phyloP scores from a whole-genome alignment of 805 yeast genomes.

The Saccharomycopsis fodiens region DNA sequence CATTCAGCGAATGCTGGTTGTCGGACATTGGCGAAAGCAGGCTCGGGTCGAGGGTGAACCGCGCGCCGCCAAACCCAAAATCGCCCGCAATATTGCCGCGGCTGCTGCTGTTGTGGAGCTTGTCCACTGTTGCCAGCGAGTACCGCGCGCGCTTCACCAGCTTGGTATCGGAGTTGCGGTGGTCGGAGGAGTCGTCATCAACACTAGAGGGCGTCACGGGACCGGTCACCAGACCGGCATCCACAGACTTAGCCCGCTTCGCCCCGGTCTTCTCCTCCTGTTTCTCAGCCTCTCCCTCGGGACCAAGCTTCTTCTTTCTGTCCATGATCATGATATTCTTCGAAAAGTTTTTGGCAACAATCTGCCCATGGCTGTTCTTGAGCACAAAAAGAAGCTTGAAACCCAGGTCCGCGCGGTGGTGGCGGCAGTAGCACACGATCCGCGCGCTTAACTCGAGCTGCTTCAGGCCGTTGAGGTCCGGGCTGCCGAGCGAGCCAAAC shows the following conservation, averaged over 20 bases:
- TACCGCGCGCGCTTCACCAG: background rate
- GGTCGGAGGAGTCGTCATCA: slow-evolving; percentile 17
- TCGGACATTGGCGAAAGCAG: slow-evolving; percentile 14
- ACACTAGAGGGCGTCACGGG: slow-evolving; percentile 19
- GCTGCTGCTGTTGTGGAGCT: background rate
- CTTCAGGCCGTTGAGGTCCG: slow-evolving; percentile 25
- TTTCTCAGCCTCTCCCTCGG: slow-evolving; percentile 18
- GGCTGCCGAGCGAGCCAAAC: slow-evolving; percentile 19
- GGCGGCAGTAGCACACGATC: slow-evolving; percentile 92
- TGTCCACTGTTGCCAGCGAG: background rate
- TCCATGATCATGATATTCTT: slow-evolving; percentile 87
- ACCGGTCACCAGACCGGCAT: background rate
- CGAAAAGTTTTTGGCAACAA: slow-evolving; percentile 67
- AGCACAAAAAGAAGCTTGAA: slow-evolving; percentile 66
- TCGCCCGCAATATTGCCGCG: background rate
- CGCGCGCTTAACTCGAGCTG: slow-evolving; percentile 53
- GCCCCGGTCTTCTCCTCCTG: background rate
- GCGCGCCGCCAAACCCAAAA: background rate
- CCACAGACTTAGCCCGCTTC: slow-evolving; percentile 10
- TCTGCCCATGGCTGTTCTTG: slow-evolving; percentile 47
- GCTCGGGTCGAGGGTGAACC: slow-evolving; percentile 2
- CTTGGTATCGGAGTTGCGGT: background rate
- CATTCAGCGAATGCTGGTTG: slow-evolving; percentile 5
- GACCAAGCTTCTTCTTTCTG: slow-evolving; percentile 61
- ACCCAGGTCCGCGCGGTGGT: slow-evolving; percentile 84